Evolutionary conservation across 2,329 filamentous ascomycete genomes (phyloP).

Genomic region (Fusarium irregulare): DNA sequence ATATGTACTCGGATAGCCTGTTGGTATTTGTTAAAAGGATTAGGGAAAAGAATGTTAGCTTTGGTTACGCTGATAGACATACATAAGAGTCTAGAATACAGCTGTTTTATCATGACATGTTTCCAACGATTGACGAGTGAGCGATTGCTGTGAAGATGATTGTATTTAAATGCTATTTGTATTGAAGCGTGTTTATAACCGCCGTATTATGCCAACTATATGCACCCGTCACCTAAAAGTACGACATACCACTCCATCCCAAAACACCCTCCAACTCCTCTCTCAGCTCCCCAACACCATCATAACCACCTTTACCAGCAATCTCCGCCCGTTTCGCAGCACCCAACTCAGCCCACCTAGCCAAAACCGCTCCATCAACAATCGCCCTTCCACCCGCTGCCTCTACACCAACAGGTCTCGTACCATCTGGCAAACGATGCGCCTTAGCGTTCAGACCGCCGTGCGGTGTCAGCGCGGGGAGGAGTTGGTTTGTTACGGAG

Average conservation of each 20-base stretch:
- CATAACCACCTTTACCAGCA: constrained; percentile 76
- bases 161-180: neutral
- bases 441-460: constrained; percentile 86
- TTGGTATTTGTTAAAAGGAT: constrained; percentile 7
- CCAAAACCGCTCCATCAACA: constrained; percentile 81
- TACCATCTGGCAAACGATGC: constrained; percentile 69
- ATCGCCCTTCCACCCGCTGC: constrained; percentile 72
- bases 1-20: neutral
- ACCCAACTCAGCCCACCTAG: constrained; percentile 80
- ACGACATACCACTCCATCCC: constrained; percentile 71
- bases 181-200: neutral
- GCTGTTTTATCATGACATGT: neutral
- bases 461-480: constrained; percentile 78
- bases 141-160: no score
- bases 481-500: constrained; percentile 82
- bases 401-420: constrained; percentile 64
- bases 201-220: neutral
- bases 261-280: constrained; percentile 74
- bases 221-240: constrained; percentile 53
- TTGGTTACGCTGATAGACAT: constrained; percentile 1
- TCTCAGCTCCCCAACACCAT: constrained; percentile 73
- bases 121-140: neutral
- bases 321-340: constrained; percentile 78
- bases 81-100: neutral
- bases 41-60: neutral